Percentiles rank a stretch among this genome's conserved stretches.
These are phyloP conservation scores for Ilyonectria destructans DNA, from an alignment of 2,329 filamentous ascomycete species.

Conservation along the genomic window DNA sequence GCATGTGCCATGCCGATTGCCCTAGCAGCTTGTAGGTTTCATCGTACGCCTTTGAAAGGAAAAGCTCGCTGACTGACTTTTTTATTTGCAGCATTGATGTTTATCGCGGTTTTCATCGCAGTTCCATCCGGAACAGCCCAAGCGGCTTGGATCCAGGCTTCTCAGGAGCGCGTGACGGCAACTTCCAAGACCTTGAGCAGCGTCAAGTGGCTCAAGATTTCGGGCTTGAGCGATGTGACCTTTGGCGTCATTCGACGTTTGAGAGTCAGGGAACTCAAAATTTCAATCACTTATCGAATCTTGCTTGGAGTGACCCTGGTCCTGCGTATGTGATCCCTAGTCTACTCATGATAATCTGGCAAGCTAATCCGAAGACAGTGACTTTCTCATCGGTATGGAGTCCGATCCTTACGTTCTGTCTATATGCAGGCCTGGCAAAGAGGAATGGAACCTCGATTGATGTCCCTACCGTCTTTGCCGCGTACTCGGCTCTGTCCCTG, in stretches of 20 bases:
- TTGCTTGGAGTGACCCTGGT: constrained; percentile 37
- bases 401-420: constrained; percentile 42
- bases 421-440: constrained; percentile 37
- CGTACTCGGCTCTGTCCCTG: constrained; percentile 42
- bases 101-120: constrained; percentile 51
- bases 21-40: constrained; percentile 59
- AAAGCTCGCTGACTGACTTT: not conserved
- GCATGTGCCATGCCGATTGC: constrained; percentile 61
- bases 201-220: constrained; percentile 68
- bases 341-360: not conserved
- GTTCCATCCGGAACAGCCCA: constrained; percentile 52
- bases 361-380: constrained; percentile 24
- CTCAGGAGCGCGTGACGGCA: constrained; percentile 64
- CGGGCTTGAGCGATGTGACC: constrained; percentile 61
- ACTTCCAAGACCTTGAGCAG: constrained; percentile 64
- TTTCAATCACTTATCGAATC: constrained; percentile 44
- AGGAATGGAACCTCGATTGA: constrained; percentile 17
- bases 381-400: constrained; percentile 39
- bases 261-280: constrained; percentile 39
- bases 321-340: constrained; percentile 29
- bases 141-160: constrained; percentile 65
- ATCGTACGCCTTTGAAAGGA: constrained; percentile 36
- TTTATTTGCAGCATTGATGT: constrained; percentile 49
- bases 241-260: constrained; percentile 42
- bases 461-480: constrained; percentile 40